Conservation (phyloP, 2,329 filamentous ascomycete genomes). For the Coniosporium tulheliwenetii region DNA sequence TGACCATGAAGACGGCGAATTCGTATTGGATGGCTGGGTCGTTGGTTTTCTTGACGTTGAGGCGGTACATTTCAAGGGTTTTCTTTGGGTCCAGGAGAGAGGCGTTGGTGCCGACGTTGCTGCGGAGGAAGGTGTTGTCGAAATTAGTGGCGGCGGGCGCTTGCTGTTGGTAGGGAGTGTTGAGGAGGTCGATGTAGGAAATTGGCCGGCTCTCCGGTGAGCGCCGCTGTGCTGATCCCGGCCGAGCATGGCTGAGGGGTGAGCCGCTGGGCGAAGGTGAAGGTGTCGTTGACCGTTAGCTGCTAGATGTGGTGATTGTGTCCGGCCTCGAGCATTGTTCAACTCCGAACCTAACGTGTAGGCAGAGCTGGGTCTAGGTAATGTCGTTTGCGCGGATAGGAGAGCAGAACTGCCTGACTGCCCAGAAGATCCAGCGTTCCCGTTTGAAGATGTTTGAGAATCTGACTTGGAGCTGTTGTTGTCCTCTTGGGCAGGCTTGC, state of each 20-base stretch:
- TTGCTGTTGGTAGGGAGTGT: conserved; percentile 65
- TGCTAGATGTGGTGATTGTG: conserved; percentile 36
- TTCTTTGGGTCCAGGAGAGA: conserved; percentile 83
- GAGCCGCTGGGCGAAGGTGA: conserved; percentile 18
- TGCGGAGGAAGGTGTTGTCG: conserved; percentile 69
- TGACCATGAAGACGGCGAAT: conserved; percentile 88
- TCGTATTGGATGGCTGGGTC: conserved; percentile 86
- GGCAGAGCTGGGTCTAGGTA: conserved; percentile 57
- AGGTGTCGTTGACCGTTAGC: conserved; percentile 12
- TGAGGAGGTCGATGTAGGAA: conserved; percentile 47
- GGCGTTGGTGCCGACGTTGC: conserved; percentile 72
- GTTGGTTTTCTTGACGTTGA: conserved; percentile 93
- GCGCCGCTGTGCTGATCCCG: conserved; percentile 33
- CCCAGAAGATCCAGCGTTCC: conserved; percentile 9
- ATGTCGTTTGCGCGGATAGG: conserved; percentile 32
- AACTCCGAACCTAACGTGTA: conserved; percentile 63
- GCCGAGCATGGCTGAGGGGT: conserved; percentile 26
- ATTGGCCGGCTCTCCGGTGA: conserved; percentile 43
- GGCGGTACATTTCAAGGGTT: conserved; percentile 93
- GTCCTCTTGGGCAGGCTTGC: neutral
- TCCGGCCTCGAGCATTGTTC: conserved; percentile 35
- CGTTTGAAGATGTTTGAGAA: conserved; percentile 15
- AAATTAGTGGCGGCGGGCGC: conserved; percentile 47
- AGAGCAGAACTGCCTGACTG: conserved; percentile 11
- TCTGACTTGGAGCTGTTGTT: conserved; percentile 5